These are phyloP conservation scores for Pseudogymnoascus sp. DNA, from an alignment of 2,329 filamentous ascomycete genomes.

Conservation along the genomic window DNA sequence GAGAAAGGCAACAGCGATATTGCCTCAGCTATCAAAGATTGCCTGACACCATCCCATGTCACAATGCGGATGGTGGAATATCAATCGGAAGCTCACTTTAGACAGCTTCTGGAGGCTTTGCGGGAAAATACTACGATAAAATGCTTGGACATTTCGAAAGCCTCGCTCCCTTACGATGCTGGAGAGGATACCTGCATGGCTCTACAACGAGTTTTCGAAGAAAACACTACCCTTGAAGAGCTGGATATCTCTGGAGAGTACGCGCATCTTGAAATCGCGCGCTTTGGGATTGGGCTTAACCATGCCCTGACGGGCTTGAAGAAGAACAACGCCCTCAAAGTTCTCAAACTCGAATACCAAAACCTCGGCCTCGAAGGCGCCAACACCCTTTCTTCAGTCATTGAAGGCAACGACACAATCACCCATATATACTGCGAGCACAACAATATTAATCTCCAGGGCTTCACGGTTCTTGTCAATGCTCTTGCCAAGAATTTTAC, in stretches of 20 bases:
- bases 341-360: slow-evolving; percentile 59
- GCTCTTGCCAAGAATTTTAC: slow-evolving; percentile 57
- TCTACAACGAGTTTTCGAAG: slow-evolving; percentile 54
- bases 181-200: slow-evolving; percentile 57
- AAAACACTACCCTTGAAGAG: slow-evolving; percentile 57
- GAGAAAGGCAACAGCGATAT: slow-evolving; percentile 43
- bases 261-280: slow-evolving; percentile 60
- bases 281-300: slow-evolving; percentile 61
- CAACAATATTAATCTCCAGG: slow-evolving; percentile 63
- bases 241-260: slow-evolving; percentile 65
- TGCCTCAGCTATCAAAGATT: slow-evolving; percentile 41
- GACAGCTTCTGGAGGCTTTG: slow-evolving; percentile 52
- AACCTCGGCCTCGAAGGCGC: slow-evolving; percentile 61
- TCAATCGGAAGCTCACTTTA: slow-evolving; percentile 38
- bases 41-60: slow-evolving; percentile 51
- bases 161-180: slow-evolving; percentile 60
- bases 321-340: slow-evolving; percentile 51
- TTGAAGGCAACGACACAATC: slow-evolving; percentile 54
- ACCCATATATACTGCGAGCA: slow-evolving; percentile 62
- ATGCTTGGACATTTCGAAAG: slow-evolving; percentile 61
- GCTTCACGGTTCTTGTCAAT: slow-evolving; percentile 61
- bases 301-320: slow-evolving; percentile 56
- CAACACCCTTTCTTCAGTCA: slow-evolving; percentile 58
- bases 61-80: slow-evolving; percentile 62
- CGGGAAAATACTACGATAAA: slow-evolving; percentile 53